Evolutionary conservation across 2,329 filamentous ascomycete genomes (phyloP).

Genomic region (Colletotrichum caudatum): DNA sequence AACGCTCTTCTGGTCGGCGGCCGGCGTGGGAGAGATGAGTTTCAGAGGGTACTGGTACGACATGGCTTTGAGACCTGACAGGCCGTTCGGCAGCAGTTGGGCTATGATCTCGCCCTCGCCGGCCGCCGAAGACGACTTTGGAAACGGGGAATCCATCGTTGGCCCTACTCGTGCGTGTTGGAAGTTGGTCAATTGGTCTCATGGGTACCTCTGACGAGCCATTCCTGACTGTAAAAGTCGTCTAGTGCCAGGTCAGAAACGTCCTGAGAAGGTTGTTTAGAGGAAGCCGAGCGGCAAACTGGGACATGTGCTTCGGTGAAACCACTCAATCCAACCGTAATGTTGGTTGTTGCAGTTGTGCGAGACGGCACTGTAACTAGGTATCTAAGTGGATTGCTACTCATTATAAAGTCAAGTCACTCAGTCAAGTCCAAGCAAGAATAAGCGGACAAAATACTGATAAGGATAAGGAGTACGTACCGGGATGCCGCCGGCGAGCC

Average conservation of each 20-base stretch:
- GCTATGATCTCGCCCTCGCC: conserved; percentile 85
- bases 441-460: neutral
- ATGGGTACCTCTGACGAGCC: neutral
- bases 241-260: neutral
- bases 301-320: neutral
- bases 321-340: neutral
- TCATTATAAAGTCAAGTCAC: neutral
- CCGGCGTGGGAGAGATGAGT: conserved; percentile 82
- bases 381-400: neutral
- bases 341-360: conserved; percentile 1
- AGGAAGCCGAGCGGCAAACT: neutral
- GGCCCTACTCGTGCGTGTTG: neutral
- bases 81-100: conserved; percentile 76
- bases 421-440: no score
- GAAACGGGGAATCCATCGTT: conserved; percentile 77
- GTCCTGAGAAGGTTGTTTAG: neutral
- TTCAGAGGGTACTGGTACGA: conserved; percentile 96
- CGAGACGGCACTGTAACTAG: neutral
- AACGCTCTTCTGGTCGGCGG: conserved; percentile 73
- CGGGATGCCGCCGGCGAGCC: conserved; percentile 18
- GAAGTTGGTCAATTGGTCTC: neutral
- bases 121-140: conserved; percentile 76
- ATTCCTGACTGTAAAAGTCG: neutral
- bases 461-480: conserved; percentile 24
- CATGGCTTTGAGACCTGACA: conserved; percentile 78